Conservation (phyloP, 2,329 filamentous ascomycete genomes). For the Madurella fahalii region DNA sequence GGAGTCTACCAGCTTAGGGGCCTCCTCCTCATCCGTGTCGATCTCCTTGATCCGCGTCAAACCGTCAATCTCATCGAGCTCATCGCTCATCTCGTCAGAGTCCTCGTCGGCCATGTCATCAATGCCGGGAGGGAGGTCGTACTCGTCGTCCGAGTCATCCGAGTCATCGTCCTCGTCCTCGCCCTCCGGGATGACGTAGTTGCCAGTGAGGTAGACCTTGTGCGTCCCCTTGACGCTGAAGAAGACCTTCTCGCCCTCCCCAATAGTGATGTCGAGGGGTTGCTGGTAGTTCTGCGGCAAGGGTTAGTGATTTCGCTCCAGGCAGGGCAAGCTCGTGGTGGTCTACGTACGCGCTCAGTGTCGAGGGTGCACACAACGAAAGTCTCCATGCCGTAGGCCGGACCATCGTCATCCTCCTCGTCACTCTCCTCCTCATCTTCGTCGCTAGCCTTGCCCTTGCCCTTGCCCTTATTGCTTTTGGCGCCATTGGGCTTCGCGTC, state of each 20-base stretch:
- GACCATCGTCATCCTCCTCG: constrained; percentile 58
- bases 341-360: constrained; percentile 70
- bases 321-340: background rate
- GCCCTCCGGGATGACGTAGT: constrained; percentile 76
- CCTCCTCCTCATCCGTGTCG: constrained; percentile 72
- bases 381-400: constrained; percentile 71
- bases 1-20: constrained; percentile 53
- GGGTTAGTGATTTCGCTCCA: constrained; percentile 26
- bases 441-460: constrained; percentile 62
- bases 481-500: constrained; percentile 52
- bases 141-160: constrained; percentile 67
- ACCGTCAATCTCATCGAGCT: constrained; percentile 72
- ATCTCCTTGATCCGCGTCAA: constrained; percentile 76
- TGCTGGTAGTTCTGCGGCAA: constrained; percentile 80
- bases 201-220: constrained; percentile 88
- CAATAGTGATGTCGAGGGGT: constrained; percentile 85
- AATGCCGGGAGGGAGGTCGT: constrained; percentile 76
- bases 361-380: constrained; percentile 95
- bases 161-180: constrained; percentile 61
- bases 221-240: constrained; percentile 90
- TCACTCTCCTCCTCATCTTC: constrained; percentile 58
- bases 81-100: constrained; percentile 67
- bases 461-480: constrained; percentile 50
- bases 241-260: constrained; percentile 83
- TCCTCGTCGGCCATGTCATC: constrained; percentile 68